Conservation (phyloP, 495 filamentous ascomycete genomes). For the Cercophora scortea region DNA sequence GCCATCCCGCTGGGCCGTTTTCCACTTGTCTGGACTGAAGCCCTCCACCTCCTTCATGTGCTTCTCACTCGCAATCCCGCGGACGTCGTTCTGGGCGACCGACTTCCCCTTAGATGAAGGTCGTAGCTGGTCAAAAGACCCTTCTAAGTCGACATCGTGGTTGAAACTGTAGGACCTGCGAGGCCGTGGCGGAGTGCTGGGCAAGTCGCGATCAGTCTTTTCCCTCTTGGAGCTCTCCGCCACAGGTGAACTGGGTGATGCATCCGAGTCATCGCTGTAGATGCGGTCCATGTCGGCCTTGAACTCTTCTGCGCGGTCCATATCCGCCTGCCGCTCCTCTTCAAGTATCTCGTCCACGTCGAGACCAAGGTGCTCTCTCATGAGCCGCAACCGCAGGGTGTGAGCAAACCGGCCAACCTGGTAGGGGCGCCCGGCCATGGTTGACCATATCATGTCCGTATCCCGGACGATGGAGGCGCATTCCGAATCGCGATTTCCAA, state of each 20-base stretch:
- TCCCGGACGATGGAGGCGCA: constrained; percentile 87
- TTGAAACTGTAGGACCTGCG: constrained; percentile 62
- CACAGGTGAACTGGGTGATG: constrained; percentile 10
- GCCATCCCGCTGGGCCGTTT: constrained; percentile 46
- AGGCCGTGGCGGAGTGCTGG: constrained; percentile 8
- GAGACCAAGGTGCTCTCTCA: constrained; percentile 94
- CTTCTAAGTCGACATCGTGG: constrained; percentile 70
- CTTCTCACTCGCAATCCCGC: constrained; percentile 39
- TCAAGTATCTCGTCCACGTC: constrained; percentile 89
- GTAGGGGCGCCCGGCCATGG: constrained; percentile 83
- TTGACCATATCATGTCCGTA: constrained; percentile 87
- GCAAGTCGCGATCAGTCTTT: constrained; percentile 1
- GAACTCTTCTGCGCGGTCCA: constrained; percentile 39
- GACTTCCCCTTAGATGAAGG: constrained; percentile 31
- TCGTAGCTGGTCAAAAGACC: constrained; percentile 44
- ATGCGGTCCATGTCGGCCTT: constrained; percentile 48
- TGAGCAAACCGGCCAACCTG: constrained; percentile 88
- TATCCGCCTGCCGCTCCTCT: constrained; percentile 57
- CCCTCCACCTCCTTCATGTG: constrained; percentile 74
- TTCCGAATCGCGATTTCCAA: constrained; percentile 86
- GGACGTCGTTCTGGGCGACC: constrained; percentile 16
- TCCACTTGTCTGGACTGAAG: constrained; percentile 63
- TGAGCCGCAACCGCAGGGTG: constrained; percentile 84
- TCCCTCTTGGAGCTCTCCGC: constrained; percentile 19
- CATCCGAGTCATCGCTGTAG: constrained; percentile 33